These are phyloP conservation scores for Penicillium parvum DNA, from an alignment of 495 filamentous ascomycete species.

Conservation along the genomic window DNA sequence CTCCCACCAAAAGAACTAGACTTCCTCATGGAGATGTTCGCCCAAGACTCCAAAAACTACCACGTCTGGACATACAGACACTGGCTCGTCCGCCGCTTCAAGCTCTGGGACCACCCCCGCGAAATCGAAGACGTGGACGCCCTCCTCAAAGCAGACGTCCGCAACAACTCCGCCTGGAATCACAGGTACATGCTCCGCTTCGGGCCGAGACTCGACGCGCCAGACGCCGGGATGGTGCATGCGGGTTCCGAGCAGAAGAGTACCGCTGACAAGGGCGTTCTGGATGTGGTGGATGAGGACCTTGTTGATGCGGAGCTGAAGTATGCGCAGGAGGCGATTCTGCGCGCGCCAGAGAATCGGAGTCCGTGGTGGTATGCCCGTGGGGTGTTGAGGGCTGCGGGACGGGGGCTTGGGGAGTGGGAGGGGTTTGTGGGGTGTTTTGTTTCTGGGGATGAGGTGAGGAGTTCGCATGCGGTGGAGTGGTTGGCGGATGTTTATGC, in stretches of 20 bases:
- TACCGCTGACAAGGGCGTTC: conserved; percentile 38
- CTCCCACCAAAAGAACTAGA: conserved; percentile 57
- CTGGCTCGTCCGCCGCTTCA: conserved; percentile 82
- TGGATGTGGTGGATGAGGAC: conserved; percentile 49
- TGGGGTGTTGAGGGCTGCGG: conserved; percentile 65
- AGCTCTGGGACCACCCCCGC: conserved; percentile 57
- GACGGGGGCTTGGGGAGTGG: conserved; percentile 51
- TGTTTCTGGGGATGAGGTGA: conserved; percentile 50
- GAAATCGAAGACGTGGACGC: conserved; percentile 68
- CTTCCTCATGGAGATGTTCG: conserved; percentile 80
- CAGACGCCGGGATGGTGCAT: conserved; percentile 44
- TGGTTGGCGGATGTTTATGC: conserved; percentile 78
- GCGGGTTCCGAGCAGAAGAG: conserved; percentile 29
- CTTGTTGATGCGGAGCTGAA: conserved; percentile 70
- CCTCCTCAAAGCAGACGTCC: conserved; percentile 70
- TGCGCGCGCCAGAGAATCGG: conserved; percentile 84
- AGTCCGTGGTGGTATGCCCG: conserved; percentile 89
- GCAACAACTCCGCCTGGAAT: conserved; percentile 97
- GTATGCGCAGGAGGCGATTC: conserved; percentile 66
- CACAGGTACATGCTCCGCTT: conserved; percentile 92
- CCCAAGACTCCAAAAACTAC: conserved; percentile 90
- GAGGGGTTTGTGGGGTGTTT: conserved; percentile 64
- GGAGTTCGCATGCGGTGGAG: conserved; percentile 85
- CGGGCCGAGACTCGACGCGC: conserved; percentile 43
- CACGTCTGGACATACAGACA: conserved; percentile 97